Percentiles rank a stretch among this genome's conserved stretches.
Evolutionary conservation across 139 green algal genomes (phyloP).

Genomic region (Tetraselmis chui): DNA sequence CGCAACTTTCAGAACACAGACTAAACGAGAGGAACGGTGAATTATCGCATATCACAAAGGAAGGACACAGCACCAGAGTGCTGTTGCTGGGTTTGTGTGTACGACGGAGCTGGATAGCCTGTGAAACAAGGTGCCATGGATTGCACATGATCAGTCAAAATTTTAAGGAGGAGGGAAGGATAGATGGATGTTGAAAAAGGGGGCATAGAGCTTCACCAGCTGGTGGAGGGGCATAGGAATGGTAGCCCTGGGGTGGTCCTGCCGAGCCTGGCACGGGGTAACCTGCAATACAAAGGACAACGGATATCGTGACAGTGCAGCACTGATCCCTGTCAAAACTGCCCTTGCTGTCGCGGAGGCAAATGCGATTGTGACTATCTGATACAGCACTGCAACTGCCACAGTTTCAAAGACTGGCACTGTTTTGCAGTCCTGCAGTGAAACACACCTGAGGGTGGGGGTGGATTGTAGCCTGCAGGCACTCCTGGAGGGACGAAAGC

Average conservation of each 20-base stretch:
- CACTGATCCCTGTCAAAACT: background rate
- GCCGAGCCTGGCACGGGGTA: too few species aligned
- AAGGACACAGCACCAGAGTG: background rate
- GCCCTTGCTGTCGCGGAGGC: too few species aligned
- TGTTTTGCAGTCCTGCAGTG: background rate
- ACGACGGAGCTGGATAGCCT: background rate
- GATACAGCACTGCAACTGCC: background rate
- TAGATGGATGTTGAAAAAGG: too few species aligned
- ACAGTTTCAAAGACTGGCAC: background rate
- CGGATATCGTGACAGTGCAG: background rate
- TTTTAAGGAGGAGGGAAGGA: too few species aligned
- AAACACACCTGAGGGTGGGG: background rate
- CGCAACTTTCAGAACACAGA: too few species aligned
- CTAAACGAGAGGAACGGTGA: too few species aligned
- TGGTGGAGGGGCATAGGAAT: background rate
- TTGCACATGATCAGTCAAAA: too few species aligned
- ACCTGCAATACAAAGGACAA: too few species aligned
- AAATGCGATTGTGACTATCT: background rate
- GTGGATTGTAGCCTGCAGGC: background rate
- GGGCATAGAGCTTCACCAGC: background rate
- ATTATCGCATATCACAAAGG: background rate
- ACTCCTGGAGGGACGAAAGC: too few species aligned
- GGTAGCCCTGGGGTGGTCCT: background rate
- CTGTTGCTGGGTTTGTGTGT: background rate
- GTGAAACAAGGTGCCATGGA: too few species aligned